These are phyloP conservation scores for Aspergillus sclerotiicarbonarius DNA, from an alignment of 495 filamentous ascomycete genomes.

Conservation along the genomic window DNA sequence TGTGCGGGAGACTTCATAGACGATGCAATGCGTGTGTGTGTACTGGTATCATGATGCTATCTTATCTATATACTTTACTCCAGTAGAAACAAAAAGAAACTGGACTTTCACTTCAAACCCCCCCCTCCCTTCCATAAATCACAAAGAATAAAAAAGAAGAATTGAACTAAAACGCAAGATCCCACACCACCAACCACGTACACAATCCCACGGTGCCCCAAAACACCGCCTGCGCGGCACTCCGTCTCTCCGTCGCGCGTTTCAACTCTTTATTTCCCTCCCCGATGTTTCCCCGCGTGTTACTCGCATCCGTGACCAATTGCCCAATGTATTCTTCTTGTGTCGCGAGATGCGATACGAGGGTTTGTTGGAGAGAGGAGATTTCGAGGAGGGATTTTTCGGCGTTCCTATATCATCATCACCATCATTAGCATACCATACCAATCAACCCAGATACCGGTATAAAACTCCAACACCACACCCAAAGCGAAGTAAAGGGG, in stretches of 20 bases:
- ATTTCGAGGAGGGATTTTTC: conserved; percentile 93
- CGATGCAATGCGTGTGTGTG: conserved; percentile 8
- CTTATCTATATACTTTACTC: background rate
- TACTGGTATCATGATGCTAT: background rate
- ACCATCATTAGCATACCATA: background rate
- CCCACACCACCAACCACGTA: conserved; percentile 83
- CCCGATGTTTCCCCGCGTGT: conserved; percentile 80
- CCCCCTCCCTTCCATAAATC: background rate
- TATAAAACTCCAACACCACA: background rate
- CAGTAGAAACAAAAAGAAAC: background rate
- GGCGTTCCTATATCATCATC: conserved; percentile 64
- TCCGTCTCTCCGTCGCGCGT: conserved; percentile 73
- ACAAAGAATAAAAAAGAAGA: background rate
- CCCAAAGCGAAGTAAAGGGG: background rate
- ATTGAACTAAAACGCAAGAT: conserved; percentile 72
- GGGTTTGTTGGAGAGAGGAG: conserved; percentile 82
- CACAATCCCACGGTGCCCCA: conserved; percentile 82
- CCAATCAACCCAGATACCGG: background rate
- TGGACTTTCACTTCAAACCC: too few species aligned
- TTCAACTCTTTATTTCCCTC: conserved; percentile 90
- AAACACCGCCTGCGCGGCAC: conserved; percentile 86
- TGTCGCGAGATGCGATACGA: conserved; percentile 77
- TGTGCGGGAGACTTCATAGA: conserved; percentile 60
- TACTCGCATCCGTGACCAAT: conserved; percentile 77
- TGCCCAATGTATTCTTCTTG: conserved; percentile 87